A percentile compares a stretch with the other conserved stretches of the same genome.
These are phyloP conservation scores for Cyclotella cryptica DNA, from an alignment of 108 stramenopile genomes.

Conservation along the genomic window DNA sequence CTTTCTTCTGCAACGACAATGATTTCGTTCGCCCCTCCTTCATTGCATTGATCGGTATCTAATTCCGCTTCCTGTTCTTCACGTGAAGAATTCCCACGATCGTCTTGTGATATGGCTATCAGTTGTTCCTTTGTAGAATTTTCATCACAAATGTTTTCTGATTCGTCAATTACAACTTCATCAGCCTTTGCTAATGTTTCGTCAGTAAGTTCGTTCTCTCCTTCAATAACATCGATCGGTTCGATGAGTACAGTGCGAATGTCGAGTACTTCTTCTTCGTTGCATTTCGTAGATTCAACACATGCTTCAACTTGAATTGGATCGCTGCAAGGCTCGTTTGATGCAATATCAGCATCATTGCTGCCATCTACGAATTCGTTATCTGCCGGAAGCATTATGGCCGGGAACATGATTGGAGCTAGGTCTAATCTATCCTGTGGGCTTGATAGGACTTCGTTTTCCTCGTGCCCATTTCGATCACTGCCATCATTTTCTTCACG, in stretches of 20 bases:
- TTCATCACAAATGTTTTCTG: background rate
- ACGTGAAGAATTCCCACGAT: no score
- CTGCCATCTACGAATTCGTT: slow-evolving; percentile 13
- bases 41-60: no score
- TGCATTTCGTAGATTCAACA: background rate
- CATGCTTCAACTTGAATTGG: background rate
- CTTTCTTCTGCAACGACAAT: no score
- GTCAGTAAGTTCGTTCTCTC: background rate
- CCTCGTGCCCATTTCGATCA: background rate
- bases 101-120: no score
- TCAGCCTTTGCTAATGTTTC: background rate
- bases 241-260: background rate
- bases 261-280: background rate
- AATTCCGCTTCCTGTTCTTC: no score
- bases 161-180: background rate
- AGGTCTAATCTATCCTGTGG: background rate
- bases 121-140: background rate
- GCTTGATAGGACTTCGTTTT: background rate
- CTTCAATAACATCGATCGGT: background rate
- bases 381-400: slow-evolving; percentile 13
- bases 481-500: background rate
- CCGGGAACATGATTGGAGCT: background rate
- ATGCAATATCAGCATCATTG: background rate
- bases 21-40: no score
- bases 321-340: background rate